Percentiles rank a stretch among this genome's conserved stretches.
Conservation (phyloP, 352 stramenopile genomes). For the Thraustochytrium striatum region DNA sequence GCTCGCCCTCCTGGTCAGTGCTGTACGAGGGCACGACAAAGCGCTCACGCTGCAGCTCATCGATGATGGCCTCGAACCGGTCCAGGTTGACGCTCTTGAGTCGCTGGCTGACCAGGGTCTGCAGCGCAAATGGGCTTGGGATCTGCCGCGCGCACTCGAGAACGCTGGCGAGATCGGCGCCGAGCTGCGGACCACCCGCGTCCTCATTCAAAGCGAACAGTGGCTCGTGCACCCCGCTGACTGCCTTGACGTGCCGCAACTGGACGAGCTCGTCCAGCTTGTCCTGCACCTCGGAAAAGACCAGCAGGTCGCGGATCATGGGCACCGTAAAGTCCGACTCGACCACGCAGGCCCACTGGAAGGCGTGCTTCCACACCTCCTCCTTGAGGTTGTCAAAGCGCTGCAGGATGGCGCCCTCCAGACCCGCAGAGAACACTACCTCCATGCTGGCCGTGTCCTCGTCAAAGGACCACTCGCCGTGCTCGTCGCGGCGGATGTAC, state of each 20-base stretch:
- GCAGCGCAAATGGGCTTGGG: too few species aligned
- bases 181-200: too few species aligned
- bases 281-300: slow-evolving; percentile 25
- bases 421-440: slow-evolving; percentile 26
- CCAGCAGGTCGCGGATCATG: slow-evolving; percentile 26
- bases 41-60: slow-evolving; percentile 27
- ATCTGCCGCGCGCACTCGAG: too few species aligned
- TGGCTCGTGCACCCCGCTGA: neutral
- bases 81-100: neutral
- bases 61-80: neutral
- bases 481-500: slow-evolving; percentile 25
- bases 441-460: slow-evolving; percentile 28
- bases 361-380: slow-evolving; percentile 35
- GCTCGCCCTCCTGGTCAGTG: neutral
- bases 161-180: neutral
- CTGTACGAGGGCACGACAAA: neutral
- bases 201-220: too few species aligned
- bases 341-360: slow-evolving; percentile 30
- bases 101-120: slow-evolving; percentile 5
- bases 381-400: slow-evolving; percentile 32
- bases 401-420: slow-evolving; percentile 40
- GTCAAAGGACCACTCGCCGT: slow-evolving; percentile 16
- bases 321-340: slow-evolving; percentile 19
- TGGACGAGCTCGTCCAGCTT: slow-evolving; percentile 41
- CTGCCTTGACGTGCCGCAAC: slow-evolving; percentile 1